phyloP scores from a whole-genome alignment of 805 yeast species.

The Saccharomyces paradoxus region DNA sequence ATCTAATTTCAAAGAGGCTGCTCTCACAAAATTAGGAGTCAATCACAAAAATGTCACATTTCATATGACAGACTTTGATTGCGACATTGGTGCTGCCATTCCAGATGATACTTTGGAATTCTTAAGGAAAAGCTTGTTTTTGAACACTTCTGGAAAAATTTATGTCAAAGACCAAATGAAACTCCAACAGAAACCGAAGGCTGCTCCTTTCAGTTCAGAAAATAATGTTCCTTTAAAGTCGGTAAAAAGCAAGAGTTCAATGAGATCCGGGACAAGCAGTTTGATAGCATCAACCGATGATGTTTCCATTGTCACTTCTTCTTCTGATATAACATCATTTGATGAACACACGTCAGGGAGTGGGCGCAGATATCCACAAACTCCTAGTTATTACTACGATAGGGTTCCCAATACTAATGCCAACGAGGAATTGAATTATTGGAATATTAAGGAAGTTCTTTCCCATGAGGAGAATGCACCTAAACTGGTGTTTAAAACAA shows the following conservation, averaged over 20 bases:
- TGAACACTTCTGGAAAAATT: conserved; percentile 25
- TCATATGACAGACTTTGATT: conserved; percentile 63
- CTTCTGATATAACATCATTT: conserved; percentile 26
- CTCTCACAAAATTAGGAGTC: conserved; percentile 33
- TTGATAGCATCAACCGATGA: conserved; percentile 22
- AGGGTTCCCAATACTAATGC: conserved; percentile 5
- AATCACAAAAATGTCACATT: conserved; percentile 29
- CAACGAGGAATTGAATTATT: conserved; percentile 23
- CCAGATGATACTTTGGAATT: conserved; percentile 40
- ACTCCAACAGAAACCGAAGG: conserved; percentile 12
- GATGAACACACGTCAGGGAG: conserved; percentile 22
- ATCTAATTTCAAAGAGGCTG: conserved; percentile 33
- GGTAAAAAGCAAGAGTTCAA: conserved; percentile 23
- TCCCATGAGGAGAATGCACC: conserved; percentile 10
- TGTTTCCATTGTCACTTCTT: conserved; percentile 20
- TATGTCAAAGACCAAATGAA: conserved; percentile 24
- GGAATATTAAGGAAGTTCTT: conserved; percentile 22
- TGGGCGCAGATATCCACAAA: conserved; percentile 25
- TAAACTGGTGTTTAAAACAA: conserved; percentile 5
- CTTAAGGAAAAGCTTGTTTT: conserved; percentile 31
- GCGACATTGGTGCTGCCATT: conserved; percentile 48
- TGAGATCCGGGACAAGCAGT: conserved; percentile 22
- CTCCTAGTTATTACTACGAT: conserved; percentile 29
- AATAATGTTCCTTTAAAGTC: conserved; percentile 11
- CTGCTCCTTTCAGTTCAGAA: conserved; percentile 12